Evolutionary conservation across 1,284 basidiomycete species (phyloP).

Genomic region (Paramarasmius palmivorus): DNA sequence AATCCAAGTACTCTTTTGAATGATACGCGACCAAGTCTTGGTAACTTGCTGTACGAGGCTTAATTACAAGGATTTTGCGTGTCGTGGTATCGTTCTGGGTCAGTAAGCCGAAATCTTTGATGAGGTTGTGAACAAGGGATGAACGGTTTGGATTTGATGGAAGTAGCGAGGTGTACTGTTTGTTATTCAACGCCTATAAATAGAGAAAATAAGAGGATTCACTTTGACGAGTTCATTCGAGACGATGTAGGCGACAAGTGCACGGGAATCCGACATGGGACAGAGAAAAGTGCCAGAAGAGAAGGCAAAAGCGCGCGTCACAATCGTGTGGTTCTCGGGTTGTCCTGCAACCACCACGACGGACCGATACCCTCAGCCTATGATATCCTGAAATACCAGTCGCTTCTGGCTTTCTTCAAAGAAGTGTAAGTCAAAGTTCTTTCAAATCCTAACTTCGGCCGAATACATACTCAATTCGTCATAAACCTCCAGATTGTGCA

Average conservation of each 20-base stretch:
- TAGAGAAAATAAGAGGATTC: background rate
- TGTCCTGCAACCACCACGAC: slow-evolving; percentile 2
- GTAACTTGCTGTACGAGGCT: slow-evolving; percentile 50
- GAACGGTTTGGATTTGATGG: slow-evolving; percentile 87
- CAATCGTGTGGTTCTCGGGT: background rate
- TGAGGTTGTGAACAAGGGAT: slow-evolving; percentile 74
- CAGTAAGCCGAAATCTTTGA: slow-evolving; percentile 59
- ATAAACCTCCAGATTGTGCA: no score
- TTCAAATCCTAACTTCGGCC: no score
- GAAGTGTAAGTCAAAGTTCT: no score
- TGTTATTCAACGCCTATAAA: slow-evolving; percentile 9
- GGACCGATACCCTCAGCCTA: no score
- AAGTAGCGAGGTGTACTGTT: slow-evolving; percentile 64
- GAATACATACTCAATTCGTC: no score
- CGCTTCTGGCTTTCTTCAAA: no score
- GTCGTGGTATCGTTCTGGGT: slow-evolving; percentile 26
- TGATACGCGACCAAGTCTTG: slow-evolving; percentile 60
- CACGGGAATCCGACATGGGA: background rate
- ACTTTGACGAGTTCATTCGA: slow-evolving; percentile 60
- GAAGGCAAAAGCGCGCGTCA: no score
- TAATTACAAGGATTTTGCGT: slow-evolving; percentile 43
- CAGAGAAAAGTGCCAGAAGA: background rate
- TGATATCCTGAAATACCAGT: no score
- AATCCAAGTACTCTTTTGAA: slow-evolving; percentile 56
- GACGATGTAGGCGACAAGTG: slow-evolving; percentile 47